phyloP scores from a whole-genome alignment of 73 alveolate species.

The Paramecium octaurelia region DNA sequence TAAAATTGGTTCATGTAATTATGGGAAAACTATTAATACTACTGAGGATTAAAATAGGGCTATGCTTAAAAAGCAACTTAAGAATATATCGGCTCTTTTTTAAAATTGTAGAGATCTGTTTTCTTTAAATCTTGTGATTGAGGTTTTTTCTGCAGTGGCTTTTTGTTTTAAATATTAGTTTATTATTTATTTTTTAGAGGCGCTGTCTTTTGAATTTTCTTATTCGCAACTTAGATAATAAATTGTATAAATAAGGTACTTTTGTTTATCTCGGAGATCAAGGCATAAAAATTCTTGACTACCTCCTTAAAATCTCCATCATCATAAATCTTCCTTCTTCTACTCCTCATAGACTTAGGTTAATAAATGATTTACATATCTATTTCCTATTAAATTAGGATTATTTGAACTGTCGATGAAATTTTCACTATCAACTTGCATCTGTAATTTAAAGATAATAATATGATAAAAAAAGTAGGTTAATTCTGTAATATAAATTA shows the following conservation, averaged over 20 bases:
- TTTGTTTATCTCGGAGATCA: conserved; percentile 13
- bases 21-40: not conserved
- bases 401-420: not conserved
- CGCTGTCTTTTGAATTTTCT: not conserved
- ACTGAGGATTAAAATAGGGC: not conserved
- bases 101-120: conserved; percentile 6
- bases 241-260: not conserved
- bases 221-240: not conserved
- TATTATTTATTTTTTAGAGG: not conserved
- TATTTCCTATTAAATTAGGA: not conserved
- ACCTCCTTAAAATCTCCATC: conserved; percentile 43
- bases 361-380: not conserved
- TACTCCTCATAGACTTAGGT: not conserved
- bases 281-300: conserved; percentile 17
- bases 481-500: not conserved
- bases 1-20: not conserved
- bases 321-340: conserved; percentile 35
- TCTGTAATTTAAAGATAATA: not conserved
- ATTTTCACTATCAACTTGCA: not conserved
- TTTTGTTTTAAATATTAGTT: not conserved
- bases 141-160: not conserved
- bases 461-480: not conserved
- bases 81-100: not conserved
- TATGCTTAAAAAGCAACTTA: not conserved
- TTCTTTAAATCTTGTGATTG: not conserved